Conservation (phyloP, 495 filamentous ascomycete genomes). For the Apiosordaria backusii region DNA sequence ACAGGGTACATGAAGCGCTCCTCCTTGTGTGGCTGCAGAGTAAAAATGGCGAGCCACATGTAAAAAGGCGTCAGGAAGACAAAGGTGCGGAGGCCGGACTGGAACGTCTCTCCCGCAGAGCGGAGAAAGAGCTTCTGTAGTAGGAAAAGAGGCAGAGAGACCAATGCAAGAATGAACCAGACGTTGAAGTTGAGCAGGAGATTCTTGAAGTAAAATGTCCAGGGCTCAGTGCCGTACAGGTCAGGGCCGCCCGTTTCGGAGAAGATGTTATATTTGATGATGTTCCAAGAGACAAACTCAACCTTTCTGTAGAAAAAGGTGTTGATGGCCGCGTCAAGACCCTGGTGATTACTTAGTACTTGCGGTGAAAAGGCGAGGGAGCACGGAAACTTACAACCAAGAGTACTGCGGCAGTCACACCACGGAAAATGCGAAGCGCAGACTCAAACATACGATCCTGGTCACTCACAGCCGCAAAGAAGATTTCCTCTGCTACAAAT, state of each 20-base stretch:
- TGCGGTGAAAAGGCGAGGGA: slow-evolving; percentile 22
- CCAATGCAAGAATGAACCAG: slow-evolving; percentile 83
- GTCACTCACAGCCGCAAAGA: slow-evolving; percentile 57
- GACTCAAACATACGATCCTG: slow-evolving; percentile 55
- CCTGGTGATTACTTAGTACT: slow-evolving; percentile 25
- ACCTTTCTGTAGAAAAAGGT: slow-evolving; percentile 77
- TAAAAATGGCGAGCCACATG: slow-evolving; percentile 91
- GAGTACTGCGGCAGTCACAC: slow-evolving; percentile 59
- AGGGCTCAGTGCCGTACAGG: slow-evolving; percentile 95
- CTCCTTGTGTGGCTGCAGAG: slow-evolving; percentile 92
- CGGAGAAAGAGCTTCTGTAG: slow-evolving; percentile 46
- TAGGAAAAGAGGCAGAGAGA: slow-evolving; percentile 59
- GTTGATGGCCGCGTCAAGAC: slow-evolving; percentile 62
- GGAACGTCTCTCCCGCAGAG: slow-evolving; percentile 36
- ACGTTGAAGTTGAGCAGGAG: slow-evolving; percentile 91
- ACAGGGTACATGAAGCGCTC: slow-evolving; percentile 98
- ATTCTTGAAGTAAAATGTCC: slow-evolving; percentile 95
- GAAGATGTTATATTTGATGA: slow-evolving; percentile 93
- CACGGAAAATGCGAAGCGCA: slow-evolving; percentile 59
- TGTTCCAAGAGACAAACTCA: slow-evolving; percentile 81
- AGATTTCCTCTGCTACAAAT: slow-evolving; percentile 70
- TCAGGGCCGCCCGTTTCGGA: slow-evolving; percentile 75
- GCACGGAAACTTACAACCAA: slow-evolving; percentile 60
- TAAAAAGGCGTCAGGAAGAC: slow-evolving; percentile 83
- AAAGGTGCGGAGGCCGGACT: slow-evolving; percentile 61